These are phyloP conservation scores for Phytophthora capsici DNA, from an alignment of 352 stramenopile genomes.

Conservation along the genomic window DNA sequence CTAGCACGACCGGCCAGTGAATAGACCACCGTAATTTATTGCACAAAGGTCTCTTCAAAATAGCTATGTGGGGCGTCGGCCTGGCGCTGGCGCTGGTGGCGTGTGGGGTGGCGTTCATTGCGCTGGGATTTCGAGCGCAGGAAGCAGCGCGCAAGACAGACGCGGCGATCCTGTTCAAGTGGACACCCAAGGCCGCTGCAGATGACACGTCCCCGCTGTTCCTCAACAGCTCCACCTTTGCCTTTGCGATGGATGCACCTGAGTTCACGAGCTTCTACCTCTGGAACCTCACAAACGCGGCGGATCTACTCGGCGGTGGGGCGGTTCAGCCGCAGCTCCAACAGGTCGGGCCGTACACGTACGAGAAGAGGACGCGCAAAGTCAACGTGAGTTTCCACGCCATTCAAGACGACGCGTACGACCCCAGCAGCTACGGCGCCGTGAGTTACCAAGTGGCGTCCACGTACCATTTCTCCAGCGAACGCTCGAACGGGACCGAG, in stretches of 20 bases:
- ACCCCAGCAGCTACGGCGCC: constrained; percentile 30
- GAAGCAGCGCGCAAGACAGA: constrained; percentile 5
- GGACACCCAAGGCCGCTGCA: constrained; percentile 13
- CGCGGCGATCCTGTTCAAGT: constrained; percentile 26
- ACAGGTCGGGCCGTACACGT: constrained; percentile 72
- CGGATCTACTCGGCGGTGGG: constrained; percentile 33
- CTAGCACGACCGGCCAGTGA: constrained; percentile 6
- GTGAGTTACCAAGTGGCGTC: constrained; percentile 62
- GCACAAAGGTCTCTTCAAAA: constrained; percentile 9
- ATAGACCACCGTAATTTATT: constrained; percentile 25
- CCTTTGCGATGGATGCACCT: constrained; percentile 55
- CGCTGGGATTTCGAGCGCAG: constrained; percentile 34
- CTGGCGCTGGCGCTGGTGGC: constrained; percentile 26
- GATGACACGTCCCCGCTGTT: constrained; percentile 19
- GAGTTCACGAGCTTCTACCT: constrained; percentile 69
- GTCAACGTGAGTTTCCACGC: constrained; percentile 51
- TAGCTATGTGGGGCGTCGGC: constrained; percentile 26
- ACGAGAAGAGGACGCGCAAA: constrained; percentile 69
- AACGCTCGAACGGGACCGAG: constrained; percentile 72
- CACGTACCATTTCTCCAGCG: constrained; percentile 49
- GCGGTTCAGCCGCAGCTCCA: constrained; percentile 36
- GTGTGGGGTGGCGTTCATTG: constrained; percentile 31
- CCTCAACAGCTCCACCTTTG: constrained; percentile 40
- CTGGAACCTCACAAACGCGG: constrained; percentile 74
- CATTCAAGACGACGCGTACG: constrained; percentile 31